Percentiles rank a stretch among this genome's conserved stretches.
Evolutionary conservation across 1,284 basidiomycete genomes (phyloP).

Genomic region (Microbotryum saponariae): DNA sequence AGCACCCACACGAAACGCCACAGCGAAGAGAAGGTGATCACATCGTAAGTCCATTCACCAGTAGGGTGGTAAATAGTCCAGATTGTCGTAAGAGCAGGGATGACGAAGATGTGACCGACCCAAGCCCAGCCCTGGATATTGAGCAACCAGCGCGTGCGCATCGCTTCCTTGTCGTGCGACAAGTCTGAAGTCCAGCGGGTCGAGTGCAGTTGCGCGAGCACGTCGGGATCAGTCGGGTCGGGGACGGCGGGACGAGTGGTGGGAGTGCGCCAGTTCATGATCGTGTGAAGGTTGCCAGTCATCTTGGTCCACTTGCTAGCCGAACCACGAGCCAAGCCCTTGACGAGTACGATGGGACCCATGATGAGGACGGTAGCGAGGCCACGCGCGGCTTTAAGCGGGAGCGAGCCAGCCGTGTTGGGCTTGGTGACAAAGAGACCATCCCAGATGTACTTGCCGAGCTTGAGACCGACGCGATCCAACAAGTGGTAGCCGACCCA

Average conservation of each 20-base stretch:
- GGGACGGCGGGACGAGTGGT: constrained; percentile 36
- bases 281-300: constrained; percentile 25
- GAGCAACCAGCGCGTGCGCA: constrained; percentile 40
- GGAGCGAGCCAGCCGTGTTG: constrained; percentile 36
- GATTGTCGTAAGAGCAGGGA: constrained; percentile 40
- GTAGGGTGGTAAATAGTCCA: constrained; percentile 43
- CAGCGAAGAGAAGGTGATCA: constrained; percentile 41
- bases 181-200: constrained; percentile 43
- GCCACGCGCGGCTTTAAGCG: constrained; percentile 34
- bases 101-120: constrained; percentile 40
- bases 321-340: constrained; percentile 15
- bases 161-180: constrained; percentile 40
- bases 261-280: constrained; percentile 39
- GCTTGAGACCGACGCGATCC: constrained; percentile 39
- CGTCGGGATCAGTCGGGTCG: constrained; percentile 38
- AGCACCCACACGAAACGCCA: constrained; percentile 44
- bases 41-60: constrained; percentile 39
- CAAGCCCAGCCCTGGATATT: constrained; percentile 39
- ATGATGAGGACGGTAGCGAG: constrained; percentile 32
- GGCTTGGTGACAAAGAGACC: constrained; percentile 42
- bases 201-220: constrained; percentile 41
- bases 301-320: constrained; percentile 16
- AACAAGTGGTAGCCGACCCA: constrained; percentile 43
- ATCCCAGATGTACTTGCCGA: constrained; percentile 43
- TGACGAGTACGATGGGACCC: constrained; percentile 31